Percentiles rank a stretch among this genome's conserved stretches.
Conservation (phyloP, 352 stramenopile genomes). For the Globisporangium canariense region DNA sequence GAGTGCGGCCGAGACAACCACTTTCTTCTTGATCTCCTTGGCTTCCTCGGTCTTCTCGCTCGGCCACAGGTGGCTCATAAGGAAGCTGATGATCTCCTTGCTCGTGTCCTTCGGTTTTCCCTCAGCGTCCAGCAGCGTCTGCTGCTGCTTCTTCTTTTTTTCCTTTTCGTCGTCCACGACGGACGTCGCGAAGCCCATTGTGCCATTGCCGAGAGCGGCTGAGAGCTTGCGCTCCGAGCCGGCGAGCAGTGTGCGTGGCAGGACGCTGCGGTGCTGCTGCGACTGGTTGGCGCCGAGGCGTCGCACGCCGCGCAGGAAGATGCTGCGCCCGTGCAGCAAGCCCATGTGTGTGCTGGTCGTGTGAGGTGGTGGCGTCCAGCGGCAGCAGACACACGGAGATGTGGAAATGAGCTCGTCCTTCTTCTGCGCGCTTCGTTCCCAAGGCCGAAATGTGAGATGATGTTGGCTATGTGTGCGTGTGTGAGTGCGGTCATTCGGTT, state of each 20-base stretch:
- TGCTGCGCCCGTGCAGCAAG: slow-evolving; percentile 37
- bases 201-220: slow-evolving; percentile 18
- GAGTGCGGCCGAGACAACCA: slow-evolving; percentile 78
- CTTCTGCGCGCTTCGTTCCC: background rate
- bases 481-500: background rate
- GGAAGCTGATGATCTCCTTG: slow-evolving; percentile 60
- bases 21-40: slow-evolving; percentile 73
- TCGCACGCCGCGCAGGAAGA: slow-evolving; percentile 36
- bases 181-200: slow-evolving; percentile 34
- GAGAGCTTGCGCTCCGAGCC: slow-evolving; percentile 6
- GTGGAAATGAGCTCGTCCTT: slow-evolving; percentile 2
- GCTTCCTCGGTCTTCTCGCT: slow-evolving; percentile 47
- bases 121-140: background rate
- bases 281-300: slow-evolving; percentile 23
- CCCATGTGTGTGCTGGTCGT: slow-evolving; percentile 20
- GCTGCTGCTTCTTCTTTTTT: slow-evolving; percentile 1
- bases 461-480: background rate
- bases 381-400: no score
- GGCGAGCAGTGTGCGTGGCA: slow-evolving; percentile 8
- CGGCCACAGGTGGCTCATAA: slow-evolving; percentile 69
- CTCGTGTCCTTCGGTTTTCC: slow-evolving; percentile 27
- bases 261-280: background rate
- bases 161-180: slow-evolving; percentile 22
- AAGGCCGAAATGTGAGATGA: background rate
- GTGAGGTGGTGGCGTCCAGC: background rate